These are phyloP conservation scores for Cyclotella cryptica DNA, from an alignment of 108 stramenopile genomes.

Conservation along the genomic window DNA sequence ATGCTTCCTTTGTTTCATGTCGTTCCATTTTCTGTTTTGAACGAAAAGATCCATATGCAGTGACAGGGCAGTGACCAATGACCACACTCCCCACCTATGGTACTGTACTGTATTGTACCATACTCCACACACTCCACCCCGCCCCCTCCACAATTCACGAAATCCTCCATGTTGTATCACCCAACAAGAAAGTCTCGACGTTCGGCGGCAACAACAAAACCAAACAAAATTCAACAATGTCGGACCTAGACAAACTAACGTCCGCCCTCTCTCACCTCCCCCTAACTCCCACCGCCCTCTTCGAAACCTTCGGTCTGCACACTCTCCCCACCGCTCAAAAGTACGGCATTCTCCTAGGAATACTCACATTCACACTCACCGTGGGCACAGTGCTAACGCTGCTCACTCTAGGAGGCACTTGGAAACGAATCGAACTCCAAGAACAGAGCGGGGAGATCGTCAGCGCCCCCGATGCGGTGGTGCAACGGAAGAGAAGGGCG, in stretches of 20 bases:
- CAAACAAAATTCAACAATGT: no score
- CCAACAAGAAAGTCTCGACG: no score
- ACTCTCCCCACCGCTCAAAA: constrained; percentile 79
- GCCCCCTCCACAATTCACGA: no score
- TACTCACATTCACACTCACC: constrained; percentile 69
- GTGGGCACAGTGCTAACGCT: constrained; percentile 70
- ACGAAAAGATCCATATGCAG: no score
- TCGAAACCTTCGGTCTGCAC: constrained; percentile 73
- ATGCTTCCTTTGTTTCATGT: no score
- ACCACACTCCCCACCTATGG: no score
- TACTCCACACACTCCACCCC: no score
- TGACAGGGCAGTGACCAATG: no score
- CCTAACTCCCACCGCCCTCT: constrained; percentile 49
- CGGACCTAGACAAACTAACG: constrained; percentile 50
- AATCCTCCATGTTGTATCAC: no score
- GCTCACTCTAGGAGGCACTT: constrained; percentile 76
- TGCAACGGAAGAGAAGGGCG: constrained; percentile 65
- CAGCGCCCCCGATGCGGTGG: constrained; percentile 56
- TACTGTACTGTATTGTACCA: no score
- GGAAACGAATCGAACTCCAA: constrained; percentile 79
- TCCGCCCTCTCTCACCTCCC: constrained; percentile 39
- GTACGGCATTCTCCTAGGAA: constrained; percentile 85
- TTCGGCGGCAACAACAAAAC: no score
- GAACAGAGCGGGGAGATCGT: constrained; percentile 51
- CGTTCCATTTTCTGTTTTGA: no score